Percentiles rank a stretch among this genome's conserved stretches.
phyloP scores from a whole-genome alignment of 2,329 filamentous ascomycete genomes.

The Curvularia spicifera region DNA sequence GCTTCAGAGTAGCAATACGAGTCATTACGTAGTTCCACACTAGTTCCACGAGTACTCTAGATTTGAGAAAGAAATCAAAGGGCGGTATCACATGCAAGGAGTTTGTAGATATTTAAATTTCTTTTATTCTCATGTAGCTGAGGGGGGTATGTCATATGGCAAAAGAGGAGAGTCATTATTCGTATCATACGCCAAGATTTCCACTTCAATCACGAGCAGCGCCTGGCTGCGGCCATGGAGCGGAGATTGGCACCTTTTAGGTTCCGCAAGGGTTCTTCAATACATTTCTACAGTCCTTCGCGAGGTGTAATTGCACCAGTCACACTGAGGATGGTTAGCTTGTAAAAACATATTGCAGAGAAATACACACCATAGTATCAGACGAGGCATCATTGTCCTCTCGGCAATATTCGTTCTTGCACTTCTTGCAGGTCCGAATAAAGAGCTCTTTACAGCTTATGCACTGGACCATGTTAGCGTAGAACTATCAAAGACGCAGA shows the following conservation, averaged over 20 bases:
- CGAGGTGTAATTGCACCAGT: conserved; percentile 50
- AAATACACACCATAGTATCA: conserved; percentile 56
- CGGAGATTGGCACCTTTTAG: background rate
- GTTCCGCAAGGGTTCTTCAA: conserved; percentile 15
- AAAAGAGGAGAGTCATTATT: conserved; percentile 20
- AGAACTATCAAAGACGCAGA: background rate
- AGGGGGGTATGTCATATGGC: conserved; percentile 30
- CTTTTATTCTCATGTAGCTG: background rate
- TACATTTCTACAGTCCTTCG: conserved; percentile 47
- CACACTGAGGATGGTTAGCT: conserved; percentile 39
- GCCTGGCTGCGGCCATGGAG: background rate
- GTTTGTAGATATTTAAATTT: background rate
- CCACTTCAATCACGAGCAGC: background rate
- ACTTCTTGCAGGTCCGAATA: conserved; percentile 74
- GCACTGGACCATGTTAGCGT: conserved; percentile 61
- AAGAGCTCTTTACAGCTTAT: conserved; percentile 74
- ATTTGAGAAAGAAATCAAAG: background rate
- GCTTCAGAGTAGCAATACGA: background rate
- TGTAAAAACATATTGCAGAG: too few species aligned
- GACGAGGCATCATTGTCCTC: conserved; percentile 84
- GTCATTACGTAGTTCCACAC: background rate
- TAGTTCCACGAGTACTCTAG: background rate
- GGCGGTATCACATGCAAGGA: background rate
- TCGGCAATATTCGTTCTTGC: conserved; percentile 81
- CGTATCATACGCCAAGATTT: conserved; percentile 11